Evolutionary conservation across 805 yeast species (phyloP), one percentile per base, ranked within the genome.

Genomic region (Starmerella bombi): DNA sequence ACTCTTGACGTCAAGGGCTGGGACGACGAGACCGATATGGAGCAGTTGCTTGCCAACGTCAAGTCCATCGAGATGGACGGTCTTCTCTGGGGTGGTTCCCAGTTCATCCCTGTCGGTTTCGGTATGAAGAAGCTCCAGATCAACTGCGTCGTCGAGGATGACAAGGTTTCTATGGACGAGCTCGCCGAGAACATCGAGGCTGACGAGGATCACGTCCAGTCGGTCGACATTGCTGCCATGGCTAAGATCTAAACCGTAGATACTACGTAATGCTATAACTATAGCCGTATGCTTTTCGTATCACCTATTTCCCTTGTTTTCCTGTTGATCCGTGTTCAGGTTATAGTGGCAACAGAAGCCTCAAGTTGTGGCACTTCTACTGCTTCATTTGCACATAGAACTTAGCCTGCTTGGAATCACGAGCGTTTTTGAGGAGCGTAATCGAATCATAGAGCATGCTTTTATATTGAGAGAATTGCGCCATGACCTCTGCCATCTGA

Each of bases 51-150:
- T 56, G 86, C 80, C 50, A 75, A 76, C 68, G 95, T 85, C 61
- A 86, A 84, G 76, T 61, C 73, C 57, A 67, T 88, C 58, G 82
- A 76, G 64, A 67, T 66, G 70, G 98, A 91, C 35, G 99, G 99
- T 77, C 78, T 91, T 63, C 69, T 67, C 53, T 91, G 98, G 98
- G 99, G 99, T 82, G 95, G 86, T 60, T 79, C 72, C 75, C 86
- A 80, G 71, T 85, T 77, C 72, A 73, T 91, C 58, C 91, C 95
- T 63, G 93, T 91, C 61, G 99, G 98, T 69, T 91, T 75, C 80
- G 99, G 99, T 78, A 88, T 91, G 76, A 83, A 83, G 81, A 91
- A 91, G 77, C 78, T 91, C 66, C 98, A 91, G 75, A 82, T 91
- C 70, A 88, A 86, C 86, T 70, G 80, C 71, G 98, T 91, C 64